Conservation (phyloP, 2,329 filamentous ascomycete genomes). For the Cordyceps cicadae region DNA sequence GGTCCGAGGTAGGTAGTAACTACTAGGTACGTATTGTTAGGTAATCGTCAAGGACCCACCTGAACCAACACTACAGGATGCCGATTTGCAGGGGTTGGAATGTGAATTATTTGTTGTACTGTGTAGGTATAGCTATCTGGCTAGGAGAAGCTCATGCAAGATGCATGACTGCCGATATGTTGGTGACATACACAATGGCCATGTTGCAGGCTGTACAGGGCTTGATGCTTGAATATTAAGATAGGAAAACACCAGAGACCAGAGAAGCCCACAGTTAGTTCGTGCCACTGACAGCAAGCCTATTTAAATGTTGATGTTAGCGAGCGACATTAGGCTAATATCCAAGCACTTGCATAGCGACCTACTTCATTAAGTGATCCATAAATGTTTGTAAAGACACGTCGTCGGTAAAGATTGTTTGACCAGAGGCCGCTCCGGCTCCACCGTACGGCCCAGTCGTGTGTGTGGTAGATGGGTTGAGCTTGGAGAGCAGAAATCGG, state of each 20-base stretch:
- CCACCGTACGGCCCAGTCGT: constrained; percentile 88
- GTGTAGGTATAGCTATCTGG: neutral
- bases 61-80: neutral
- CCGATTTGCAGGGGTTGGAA: too few species aligned
- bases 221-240: too few species aligned
- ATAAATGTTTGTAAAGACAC: constrained; percentile 98
- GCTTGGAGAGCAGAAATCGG: constrained; percentile 90
- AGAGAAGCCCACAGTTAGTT: constrained; percentile 30
- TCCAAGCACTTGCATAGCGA: constrained; percentile 17
- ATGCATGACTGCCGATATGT: neutral
- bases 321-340: constrained; percentile 9
- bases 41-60: neutral
- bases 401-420: constrained; percentile 98
- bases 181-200: too few species aligned
- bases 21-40: neutral
- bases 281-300: constrained; percentile 56
- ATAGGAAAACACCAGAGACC: neutral
- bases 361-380: constrained; percentile 99
- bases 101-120: neutral
- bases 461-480: constrained; percentile 96
- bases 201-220: neutral
- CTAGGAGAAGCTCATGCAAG: neutral
- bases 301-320: constrained; percentile 18
- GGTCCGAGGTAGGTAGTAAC: too few species aligned
- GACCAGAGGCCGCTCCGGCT: constrained; percentile 73